phyloP scores from a whole-genome alignment of 2,329 filamentous ascomycete species.

The Hymenoscyphus scutula region DNA sequence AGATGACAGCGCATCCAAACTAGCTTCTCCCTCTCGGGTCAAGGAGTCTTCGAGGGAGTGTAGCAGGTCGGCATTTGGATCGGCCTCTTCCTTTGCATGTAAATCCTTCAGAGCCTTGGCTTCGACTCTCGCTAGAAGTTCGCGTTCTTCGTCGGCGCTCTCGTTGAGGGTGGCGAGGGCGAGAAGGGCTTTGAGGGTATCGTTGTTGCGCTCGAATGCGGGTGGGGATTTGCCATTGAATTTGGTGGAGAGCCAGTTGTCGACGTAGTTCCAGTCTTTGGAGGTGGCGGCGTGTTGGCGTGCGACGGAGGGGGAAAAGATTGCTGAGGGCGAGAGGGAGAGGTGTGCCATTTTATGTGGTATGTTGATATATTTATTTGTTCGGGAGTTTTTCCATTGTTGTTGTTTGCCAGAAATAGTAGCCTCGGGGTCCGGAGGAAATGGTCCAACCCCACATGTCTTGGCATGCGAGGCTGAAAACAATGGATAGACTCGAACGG shows the following conservation, averaged over 20 bases:
- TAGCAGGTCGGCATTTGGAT: constrained; percentile 45
- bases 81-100: constrained; percentile 38
- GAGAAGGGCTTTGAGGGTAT: constrained; percentile 74
- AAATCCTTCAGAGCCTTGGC: constrained; percentile 57
- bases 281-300: constrained; percentile 77
- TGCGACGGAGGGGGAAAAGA: constrained; percentile 66
- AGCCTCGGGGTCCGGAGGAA: not conserved
- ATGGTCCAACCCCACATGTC: not conserved
- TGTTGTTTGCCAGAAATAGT: not conserved
- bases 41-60: constrained; percentile 54
- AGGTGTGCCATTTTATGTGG: constrained; percentile 37
- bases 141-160: constrained; percentile 67
- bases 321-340: constrained; percentile 44
- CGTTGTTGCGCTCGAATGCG: constrained; percentile 79
- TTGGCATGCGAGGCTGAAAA: constrained; percentile 6
- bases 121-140: constrained; percentile 57
- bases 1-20: constrained; percentile 57
- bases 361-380: not conserved
- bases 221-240: constrained; percentile 64
- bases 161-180: constrained; percentile 76
- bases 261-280: constrained; percentile 88
- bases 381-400: not conserved
- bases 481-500: no score
- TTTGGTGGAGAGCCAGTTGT: constrained; percentile 75
- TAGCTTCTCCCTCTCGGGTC: constrained; percentile 50